A percentile compares a stretch with the other conserved stretches of the same genome.
Evolutionary conservation across 305 asterid species (phyloP).

Genomic region (Euphrasia arctica): DNA sequence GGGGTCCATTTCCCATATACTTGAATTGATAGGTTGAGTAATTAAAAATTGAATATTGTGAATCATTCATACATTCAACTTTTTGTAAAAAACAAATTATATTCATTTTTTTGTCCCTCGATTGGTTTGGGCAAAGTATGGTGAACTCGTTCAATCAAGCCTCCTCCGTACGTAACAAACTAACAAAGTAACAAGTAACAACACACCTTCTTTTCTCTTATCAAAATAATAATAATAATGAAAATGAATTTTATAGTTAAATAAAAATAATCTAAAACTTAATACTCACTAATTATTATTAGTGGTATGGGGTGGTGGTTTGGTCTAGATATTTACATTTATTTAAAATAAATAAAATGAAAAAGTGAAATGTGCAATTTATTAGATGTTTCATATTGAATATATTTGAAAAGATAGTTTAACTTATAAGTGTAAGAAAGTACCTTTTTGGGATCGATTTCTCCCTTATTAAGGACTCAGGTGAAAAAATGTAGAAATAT

Average conservation of each 20-base stretch:
- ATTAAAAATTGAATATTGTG: slow-evolving; percentile 27
- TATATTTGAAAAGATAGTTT: too few relatives aligned
- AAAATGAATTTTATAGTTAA: not conserved
- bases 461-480: too few relatives aligned
- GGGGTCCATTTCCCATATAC: slow-evolving; percentile 6
- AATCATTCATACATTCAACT: slow-evolving; percentile 5
- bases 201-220: not conserved
- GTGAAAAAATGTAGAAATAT: too few relatives aligned
- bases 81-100: not conserved
- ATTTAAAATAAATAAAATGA: too few relatives aligned
- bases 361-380: too few relatives aligned
- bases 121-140: slow-evolving; percentile 7
- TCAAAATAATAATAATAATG: not conserved
- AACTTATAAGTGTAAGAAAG: too few relatives aligned
- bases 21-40: slow-evolving; percentile 31
- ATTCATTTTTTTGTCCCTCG: slow-evolving; percentile 15
- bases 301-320: too few relatives aligned
- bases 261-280: not conserved
- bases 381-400: too few relatives aligned
- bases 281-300: not conserved
- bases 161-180: slow-evolving; percentile 37
- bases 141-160: slow-evolving; percentile 24
- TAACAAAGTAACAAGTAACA: too few relatives aligned
- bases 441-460: too few relatives aligned
- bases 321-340: too few relatives aligned